Evolutionary conservation across 2,329 filamentous ascomycete species (phyloP), one percentile per base, ranked within the genome.

Genomic region (Ophiostoma piceae): DNA sequence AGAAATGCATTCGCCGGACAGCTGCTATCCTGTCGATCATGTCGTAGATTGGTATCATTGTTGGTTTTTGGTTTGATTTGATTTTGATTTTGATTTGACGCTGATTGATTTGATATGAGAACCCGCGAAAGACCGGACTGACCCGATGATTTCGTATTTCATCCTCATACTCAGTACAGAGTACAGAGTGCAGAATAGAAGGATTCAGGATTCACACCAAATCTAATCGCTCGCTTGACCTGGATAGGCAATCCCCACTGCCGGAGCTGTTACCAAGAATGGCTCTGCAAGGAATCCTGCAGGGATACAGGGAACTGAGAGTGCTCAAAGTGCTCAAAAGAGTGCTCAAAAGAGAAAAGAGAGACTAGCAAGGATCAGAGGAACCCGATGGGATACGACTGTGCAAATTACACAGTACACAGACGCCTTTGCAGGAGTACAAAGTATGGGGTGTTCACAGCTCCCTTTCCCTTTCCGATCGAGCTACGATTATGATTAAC

Each of bases 261-360:
- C 57, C 57, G 57, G 57, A 62, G 57, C 57, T 62, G 57, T 62
- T 62, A 32, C 57, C 57, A 62, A 62, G 57, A 62, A 62, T 62
- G 57, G 57, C 26, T 32, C 57, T 57, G 19, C 43, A 47, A 19
- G 43, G 4, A 47, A 47, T 47, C 43, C 19, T 47, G 43, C 43
- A 47, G 43, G 43, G 43, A 47, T 47, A 16, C n/a, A 11, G 22
- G 22, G 26, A 26, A 22, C 22, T 14, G 22, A 16, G 22, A n/a
- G n/a, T 35, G 35, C 8, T 35, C 22, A 29, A 60, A 8, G 26
- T 29, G 26, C 26, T 29, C 26, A 29, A 29, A 29, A 16, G 22
- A n/a, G n/a, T 35, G 35, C 8, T 35, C 22, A 29, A 60, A 8
- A 60, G 54, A 60, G 54, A 1, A 14, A 26, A 2, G 26, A 11